These are phyloP conservation scores for Naegleria lovaniensis DNA, from an alignment of 208 protist genomes.

Conservation along the genomic window DNA sequence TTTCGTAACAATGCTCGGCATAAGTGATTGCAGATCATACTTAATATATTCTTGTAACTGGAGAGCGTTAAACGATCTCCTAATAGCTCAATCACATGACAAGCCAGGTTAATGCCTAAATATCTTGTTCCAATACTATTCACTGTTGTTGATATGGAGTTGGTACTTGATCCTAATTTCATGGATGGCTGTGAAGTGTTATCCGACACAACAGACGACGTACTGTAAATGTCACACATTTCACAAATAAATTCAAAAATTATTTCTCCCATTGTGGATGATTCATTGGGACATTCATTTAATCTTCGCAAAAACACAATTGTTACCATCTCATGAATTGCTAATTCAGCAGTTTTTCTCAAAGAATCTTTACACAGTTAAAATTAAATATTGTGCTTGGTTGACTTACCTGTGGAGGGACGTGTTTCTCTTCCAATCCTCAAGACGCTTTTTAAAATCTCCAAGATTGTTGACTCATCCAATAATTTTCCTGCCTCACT, in stretches of 20 bases:
- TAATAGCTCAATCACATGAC: neutral
- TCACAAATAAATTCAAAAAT: conserved; percentile 24
- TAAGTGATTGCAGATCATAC: neutral
- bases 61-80: neutral
- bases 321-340: neutral
- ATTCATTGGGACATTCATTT: neutral
- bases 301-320: neutral
- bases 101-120: neutral
- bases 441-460: neutral
- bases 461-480: neutral
- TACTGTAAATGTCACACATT: neutral
- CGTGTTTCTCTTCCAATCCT: conserved; percentile 25
- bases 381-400: too few species aligned
- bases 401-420: neutral
- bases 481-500: neutral
- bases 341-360: neutral
- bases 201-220: neutral
- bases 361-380: neutral
- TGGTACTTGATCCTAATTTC: neutral
- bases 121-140: neutral
- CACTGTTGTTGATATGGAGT: neutral
- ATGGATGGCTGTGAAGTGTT: neutral
- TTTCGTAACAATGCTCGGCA: neutral
- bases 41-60: neutral
- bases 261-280: neutral